A percentile compares a stretch with the other conserved stretches of the same genome.
These are phyloP conservation scores for Plasmodium billcollinsi DNA, from an alignment of 169 alveolate genomes.

Conservation along the genomic window DNA sequence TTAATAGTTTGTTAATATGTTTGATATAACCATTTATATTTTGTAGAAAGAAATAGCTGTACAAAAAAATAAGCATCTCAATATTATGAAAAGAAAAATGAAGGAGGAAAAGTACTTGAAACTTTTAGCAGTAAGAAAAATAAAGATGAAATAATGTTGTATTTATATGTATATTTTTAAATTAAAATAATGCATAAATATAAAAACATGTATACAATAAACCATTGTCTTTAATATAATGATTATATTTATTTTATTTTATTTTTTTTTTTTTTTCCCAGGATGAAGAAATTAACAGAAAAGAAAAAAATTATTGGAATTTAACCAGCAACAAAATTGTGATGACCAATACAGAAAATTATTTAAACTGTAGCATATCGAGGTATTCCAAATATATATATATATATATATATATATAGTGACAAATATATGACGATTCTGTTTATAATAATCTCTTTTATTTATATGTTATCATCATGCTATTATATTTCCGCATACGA, in stretches of 20 bases:
- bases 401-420: background rate
- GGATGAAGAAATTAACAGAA: slow-evolving; percentile 71
- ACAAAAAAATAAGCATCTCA: slow-evolving; percentile 26
- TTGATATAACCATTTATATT: background rate
- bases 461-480: too few relatives aligned
- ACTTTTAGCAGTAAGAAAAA: slow-evolving; percentile 43
- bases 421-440: too few relatives aligned
- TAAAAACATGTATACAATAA: background rate
- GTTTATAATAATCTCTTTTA: too few relatives aligned
- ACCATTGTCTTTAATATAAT: too few relatives aligned
- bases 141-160: background rate
- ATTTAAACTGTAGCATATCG: background rate
- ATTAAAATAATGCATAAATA: background rate
- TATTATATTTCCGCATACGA: too few relatives aligned
- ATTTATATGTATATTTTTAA: slow-evolving; percentile 2
- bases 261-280: background rate
- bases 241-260: too few relatives aligned
- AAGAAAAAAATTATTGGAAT: slow-evolving; percentile 68
- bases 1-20: background rate
- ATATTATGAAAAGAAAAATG: slow-evolving; percentile 41
- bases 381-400: slow-evolving; percentile 18
- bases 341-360: slow-evolving; percentile 1
- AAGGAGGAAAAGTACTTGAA: slow-evolving; percentile 59
- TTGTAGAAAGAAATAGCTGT: slow-evolving; percentile 64
- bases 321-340: slow-evolving; percentile 39